Evolutionary conservation across 2,329 filamentous ascomycete species (phyloP).

Genomic region (Akanthomyces uredinophilus): DNA sequence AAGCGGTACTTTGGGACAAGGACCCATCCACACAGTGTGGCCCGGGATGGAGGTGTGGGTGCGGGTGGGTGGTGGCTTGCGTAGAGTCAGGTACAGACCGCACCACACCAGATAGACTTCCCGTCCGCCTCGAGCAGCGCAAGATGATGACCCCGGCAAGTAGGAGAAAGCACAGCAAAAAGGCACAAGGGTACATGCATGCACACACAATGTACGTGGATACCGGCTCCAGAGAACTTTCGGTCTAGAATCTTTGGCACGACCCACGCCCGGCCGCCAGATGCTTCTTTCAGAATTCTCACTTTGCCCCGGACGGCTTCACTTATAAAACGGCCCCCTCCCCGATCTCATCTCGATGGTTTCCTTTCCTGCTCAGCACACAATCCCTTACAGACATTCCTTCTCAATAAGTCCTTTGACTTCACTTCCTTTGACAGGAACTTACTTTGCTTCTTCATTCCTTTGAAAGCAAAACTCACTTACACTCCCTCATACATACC

Average conservation of each 20-base stretch:
- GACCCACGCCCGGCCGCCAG: conserved; percentile 1
- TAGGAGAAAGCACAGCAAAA: background rate
- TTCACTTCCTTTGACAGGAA: conserved; percentile 15
- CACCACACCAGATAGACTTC: conserved; percentile 12
- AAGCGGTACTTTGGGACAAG: background rate
- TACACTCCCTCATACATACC: conserved; percentile 16
- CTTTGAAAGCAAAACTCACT: conserved; percentile 15
- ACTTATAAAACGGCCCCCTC: conserved; percentile 9
- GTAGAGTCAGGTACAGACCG: conserved; percentile 11
- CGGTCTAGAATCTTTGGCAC: conserved; percentile 14
- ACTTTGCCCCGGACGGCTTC: background rate
- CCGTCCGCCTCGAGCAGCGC: background rate
- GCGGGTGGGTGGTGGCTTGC: conserved; percentile 4
- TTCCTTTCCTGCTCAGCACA: background rate
- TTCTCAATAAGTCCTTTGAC: conserved; percentile 13
- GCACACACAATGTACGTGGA: conserved; percentile 1
- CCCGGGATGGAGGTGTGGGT: conserved; percentile 6
- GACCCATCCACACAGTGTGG: conserved; percentile 11
- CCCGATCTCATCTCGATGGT: conserved; percentile 5
- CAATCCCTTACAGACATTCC: conserved; percentile 10
- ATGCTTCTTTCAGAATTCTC: conserved; percentile 11
- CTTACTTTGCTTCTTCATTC: conserved; percentile 16
- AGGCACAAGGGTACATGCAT: background rate
- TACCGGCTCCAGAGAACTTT: background rate
- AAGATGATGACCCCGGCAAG: background rate